These are phyloP conservation scores for Hymenoscyphus fraxineus DNA, from an alignment of 2,329 filamentous ascomycete genomes.

Conservation along the genomic window DNA sequence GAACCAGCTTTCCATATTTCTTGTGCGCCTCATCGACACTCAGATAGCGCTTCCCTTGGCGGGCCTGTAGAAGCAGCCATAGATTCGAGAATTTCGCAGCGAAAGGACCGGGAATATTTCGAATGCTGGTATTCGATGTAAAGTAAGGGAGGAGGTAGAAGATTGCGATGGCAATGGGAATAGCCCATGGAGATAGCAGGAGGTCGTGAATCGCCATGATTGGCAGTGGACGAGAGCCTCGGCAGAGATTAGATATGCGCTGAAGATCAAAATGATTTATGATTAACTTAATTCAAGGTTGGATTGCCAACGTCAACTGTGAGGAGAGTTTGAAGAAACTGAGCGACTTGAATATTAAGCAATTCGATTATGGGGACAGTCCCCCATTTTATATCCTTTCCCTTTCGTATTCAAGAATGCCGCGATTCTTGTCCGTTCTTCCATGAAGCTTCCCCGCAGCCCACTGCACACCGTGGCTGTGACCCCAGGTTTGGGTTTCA, in stretches of 20 bases:
- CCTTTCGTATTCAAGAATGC: not conserved
- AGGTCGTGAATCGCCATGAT: conserved; percentile 37
- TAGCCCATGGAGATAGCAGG: conserved; percentile 45
- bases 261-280: no score
- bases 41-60: conserved; percentile 61
- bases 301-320: not conserved
- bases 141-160: conserved; percentile 35
- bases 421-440: not conserved
- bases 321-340: not conserved
- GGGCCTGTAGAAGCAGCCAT: conserved; percentile 68
- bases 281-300: not conserved
- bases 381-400: not conserved
- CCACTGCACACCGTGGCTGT: not conserved
- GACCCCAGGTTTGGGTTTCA: not conserved
- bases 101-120: conserved; percentile 48
- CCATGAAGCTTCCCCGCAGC: not conserved
- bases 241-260: no score
- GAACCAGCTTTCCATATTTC: conserved; percentile 69
- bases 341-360: not conserved
- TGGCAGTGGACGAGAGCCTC: not conserved
- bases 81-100: conserved; percentile 67
- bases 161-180: conserved; percentile 43
- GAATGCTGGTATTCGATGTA: conserved; percentile 29
- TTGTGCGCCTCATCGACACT: conserved; percentile 67
- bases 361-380: not conserved